Evolutionary conservation across 225 moss, liverwort and hornwort genomes (phyloP).

Genomic region (Ulota crispa): DNA sequence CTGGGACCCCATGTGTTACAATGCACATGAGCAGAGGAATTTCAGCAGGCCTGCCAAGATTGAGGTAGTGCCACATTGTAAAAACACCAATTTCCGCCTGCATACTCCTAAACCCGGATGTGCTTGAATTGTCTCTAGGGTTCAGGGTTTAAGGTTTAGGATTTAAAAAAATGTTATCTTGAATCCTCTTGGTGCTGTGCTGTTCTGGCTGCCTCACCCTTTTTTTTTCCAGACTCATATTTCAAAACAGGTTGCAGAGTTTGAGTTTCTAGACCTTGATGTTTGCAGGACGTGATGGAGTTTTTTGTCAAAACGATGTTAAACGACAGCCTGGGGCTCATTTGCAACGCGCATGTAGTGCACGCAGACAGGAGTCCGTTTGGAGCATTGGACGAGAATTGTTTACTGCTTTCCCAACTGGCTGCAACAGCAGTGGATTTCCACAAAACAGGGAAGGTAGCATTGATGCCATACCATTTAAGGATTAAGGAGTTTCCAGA

Average conservation of each 20-base stretch:
- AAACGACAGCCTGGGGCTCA: conserved; percentile 78
- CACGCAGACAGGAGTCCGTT: conserved; percentile 65
- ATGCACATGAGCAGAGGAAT: conserved; percentile 9
- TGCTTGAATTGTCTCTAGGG: not conserved
- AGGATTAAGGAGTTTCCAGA: conserved; percentile 69
- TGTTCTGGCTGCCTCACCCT: not conserved
- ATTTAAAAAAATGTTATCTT: not conserved
- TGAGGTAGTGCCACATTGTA: conserved; percentile 33
- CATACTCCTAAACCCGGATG: not conserved
- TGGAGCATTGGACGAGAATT: conserved; percentile 72
- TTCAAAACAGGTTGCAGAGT: not conserved
- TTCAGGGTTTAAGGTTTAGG: too few relatives aligned
- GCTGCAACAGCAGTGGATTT: conserved; percentile 90
- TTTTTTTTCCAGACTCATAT: not conserved
- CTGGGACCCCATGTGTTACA: conserved; percentile 71
- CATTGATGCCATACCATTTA: conserved; percentile 59
- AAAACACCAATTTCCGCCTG: not conserved
- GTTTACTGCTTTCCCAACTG: conserved; percentile 58
- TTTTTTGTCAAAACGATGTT: conserved; percentile 78
- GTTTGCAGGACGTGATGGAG: conserved; percentile 69
- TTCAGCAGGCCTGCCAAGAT: conserved; percentile 39
- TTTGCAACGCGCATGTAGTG: conserved; percentile 87
- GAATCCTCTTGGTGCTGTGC: conserved; percentile 1
- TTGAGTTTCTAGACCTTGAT: conserved; percentile 21
- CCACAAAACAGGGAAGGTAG: conserved; percentile 84